These are phyloP conservation scores for Panaeolus cyanescens DNA, from an alignment of 768 basidiomycete genomes.

Conservation along the genomic window DNA sequence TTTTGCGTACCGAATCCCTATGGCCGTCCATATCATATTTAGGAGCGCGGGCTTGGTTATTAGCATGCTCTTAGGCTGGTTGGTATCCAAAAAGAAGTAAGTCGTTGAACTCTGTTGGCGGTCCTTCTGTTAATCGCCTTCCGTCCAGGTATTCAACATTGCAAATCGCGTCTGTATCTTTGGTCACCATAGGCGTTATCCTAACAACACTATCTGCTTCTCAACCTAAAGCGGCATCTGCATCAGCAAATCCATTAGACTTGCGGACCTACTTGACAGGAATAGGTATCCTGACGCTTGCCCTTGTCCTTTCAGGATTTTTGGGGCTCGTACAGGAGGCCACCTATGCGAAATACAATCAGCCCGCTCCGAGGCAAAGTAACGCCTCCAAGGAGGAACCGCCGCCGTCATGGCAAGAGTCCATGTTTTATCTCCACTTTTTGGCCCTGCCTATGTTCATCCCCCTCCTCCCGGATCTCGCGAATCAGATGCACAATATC, in stretches of 20 bases:
- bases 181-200: slow-evolving; percentile 79
- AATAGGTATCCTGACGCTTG: slow-evolving; percentile 70
- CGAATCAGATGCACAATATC: slow-evolving; percentile 43
- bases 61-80: slow-evolving; percentile 79
- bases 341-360: slow-evolving; percentile 57
- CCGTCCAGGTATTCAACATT: slow-evolving; percentile 18
- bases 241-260: slow-evolving; percentile 17
- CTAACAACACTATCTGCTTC: slow-evolving; percentile 78
- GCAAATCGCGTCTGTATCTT: slow-evolving; percentile 76
- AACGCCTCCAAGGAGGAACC: slow-evolving; percentile 7
- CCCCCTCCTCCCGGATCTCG: slow-evolving; percentile 56
- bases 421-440: slow-evolving; percentile 89
- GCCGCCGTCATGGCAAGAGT: slow-evolving; percentile 73
- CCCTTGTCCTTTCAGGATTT: slow-evolving; percentile 78
- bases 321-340: slow-evolving; percentile 86
- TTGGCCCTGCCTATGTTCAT: slow-evolving; percentile 79
- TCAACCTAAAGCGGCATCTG: slow-evolving; percentile 26
- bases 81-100: slow-evolving; percentile 64
- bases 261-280: slow-evolving; percentile 62
- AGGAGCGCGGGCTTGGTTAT: slow-evolving; percentile 85
- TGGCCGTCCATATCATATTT: slow-evolving; percentile 94
- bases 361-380: slow-evolving; percentile 19
- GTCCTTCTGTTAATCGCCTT: not conserved
- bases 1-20: slow-evolving; percentile 84
- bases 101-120: slow-evolving; percentile 20